Evolutionary conservation across 2,329 filamentous ascomycete species (phyloP), one percentile per base, ranked within the genome.

Genomic region (Helicocarpus griseus): DNA sequence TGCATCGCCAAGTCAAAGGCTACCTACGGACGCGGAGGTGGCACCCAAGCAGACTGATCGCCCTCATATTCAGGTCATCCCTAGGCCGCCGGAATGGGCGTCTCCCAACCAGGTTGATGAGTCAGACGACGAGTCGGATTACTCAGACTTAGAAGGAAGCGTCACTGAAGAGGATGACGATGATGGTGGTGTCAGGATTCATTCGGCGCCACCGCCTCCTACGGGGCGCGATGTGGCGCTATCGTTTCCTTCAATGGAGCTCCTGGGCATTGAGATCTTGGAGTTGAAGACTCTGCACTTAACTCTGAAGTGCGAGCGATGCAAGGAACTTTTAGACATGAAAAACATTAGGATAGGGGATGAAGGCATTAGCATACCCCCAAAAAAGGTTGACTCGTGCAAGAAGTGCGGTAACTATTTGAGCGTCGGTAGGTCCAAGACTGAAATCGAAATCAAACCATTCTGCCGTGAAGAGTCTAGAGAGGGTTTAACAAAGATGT

Each of bases 61-160:
- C 52, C 76, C 76, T 31, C 87, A 91, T 61, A 70, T 93, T 46
- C 78, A 84, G 54, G 71, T 86, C 53, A 87, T 93, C 49, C 79
- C 85, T 9, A 76, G 87, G 6, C 88, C 88, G 8, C 85, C 86
- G 0, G 88, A 94, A 66, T 94, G 88, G 88, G 67, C 67, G 26
- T 62, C 71, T 13, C 65, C 57, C 2, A 57, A 58, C 19, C 59
- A 61, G 17, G 62, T 64, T 19, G 62, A 62, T 9, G 59, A 63
- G 1, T 62, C 61, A 41, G 70, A 67, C 7, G 71, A 73, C 7
- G 60, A 56, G 14, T 71, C 68, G 4, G 70, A 71, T 17, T 66
- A 72, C 1, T 72, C 72, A n/a, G 73, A 74, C 45, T 72, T 66
- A 5, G 69, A 71, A 4, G 71, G 72, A 3, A 61, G 64, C 21